Conservation (phyloP, 495 filamentous ascomycete genomes). For the Talaromyces stipitatus region DNA sequence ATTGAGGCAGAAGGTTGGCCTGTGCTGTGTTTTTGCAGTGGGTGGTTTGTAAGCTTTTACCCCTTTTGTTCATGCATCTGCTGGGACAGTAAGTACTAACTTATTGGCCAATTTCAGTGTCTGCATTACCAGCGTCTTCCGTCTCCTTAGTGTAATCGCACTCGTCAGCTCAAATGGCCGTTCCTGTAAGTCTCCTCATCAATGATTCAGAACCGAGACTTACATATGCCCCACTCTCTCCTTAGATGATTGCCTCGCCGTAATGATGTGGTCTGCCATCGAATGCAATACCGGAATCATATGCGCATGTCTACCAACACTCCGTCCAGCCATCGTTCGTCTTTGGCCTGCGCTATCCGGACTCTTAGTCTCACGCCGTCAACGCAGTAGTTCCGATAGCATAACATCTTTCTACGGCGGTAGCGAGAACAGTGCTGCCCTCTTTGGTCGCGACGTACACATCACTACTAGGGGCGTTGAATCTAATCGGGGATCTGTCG, state of each 20-base stretch:
- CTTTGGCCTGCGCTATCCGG: neutral
- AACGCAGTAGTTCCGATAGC: neutral
- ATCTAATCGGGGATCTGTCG: neutral
- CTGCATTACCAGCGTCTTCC: constrained; percentile 37
- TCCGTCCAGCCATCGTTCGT: constrained; percentile 62
- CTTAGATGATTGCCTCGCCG: constrained; percentile 47
- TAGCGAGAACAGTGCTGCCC: neutral
- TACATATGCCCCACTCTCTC: neutral
- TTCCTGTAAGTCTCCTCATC: constrained; percentile 24
- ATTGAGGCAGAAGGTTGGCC: constrained; percentile 35
- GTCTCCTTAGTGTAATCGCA: constrained; percentile 27
- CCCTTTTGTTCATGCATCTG: neutral
- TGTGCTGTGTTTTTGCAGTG: constrained; percentile 42
- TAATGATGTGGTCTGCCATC: constrained; percentile 73
- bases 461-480: neutral
- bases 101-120: constrained; percentile 21
- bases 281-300: constrained; percentile 87
- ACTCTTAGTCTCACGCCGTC: neutral
- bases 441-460: neutral
- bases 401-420: neutral
- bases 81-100: neutral
- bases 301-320: constrained; percentile 78
- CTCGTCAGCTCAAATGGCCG: constrained; percentile 33
- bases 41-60: constrained; percentile 40
- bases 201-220: neutral